Evolutionary conservation across 371 early-diverging fungal genomes (phyloP), one percentile per base, ranked within the genome.

Genomic region (Apophysomyces ossiformis): DNA sequence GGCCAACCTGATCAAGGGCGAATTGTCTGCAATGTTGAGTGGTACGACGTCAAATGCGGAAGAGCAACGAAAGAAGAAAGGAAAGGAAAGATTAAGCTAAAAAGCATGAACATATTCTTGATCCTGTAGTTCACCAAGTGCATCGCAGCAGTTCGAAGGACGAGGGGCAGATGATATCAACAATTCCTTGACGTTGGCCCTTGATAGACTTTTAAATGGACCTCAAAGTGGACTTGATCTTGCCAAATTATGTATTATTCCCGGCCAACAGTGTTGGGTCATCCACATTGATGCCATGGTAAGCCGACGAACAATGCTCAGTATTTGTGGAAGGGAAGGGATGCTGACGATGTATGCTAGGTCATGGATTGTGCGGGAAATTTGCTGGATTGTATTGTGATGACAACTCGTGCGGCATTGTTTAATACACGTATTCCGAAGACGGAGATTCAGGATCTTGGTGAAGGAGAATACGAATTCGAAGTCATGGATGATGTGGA

Each of bases 261-360:
- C 94, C 1, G 89, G 90, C n/a, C 83, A 88, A 61, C 88, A 90
- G 26, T 95, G 95, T 76, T 98, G 97, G 97, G 81, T 94, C 26
- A 79, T 97, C 13, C 91, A 95, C 64, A 86, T 96, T 35, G 97
- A 97, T 72, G 97, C 92, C 0, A 81, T 97, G 87, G 93, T 89
- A 74, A 63, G 76, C 39, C 60, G 38, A 60, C 26, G 57, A 57
- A 18, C 37, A 8, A 61, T 39, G 35, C 16, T 16, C 32, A 9
- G 57, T 37, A 2, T 43, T 50, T 21, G 21, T 50, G 54, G 21
- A 45, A 45, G 46, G 13, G 16, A 45, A 45, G 15, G 11, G 18
- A 21, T n/a, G 6, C 57, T 43, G 16, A 61, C 16, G 35, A 32
- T 32, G n/a, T 50, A 54, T 36, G 44, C 41, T 62, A 86, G 84